Evolutionary conservation across 768 basidiomycete species (phyloP).

Genomic region (Pilatotrama ljubarskyi): DNA sequence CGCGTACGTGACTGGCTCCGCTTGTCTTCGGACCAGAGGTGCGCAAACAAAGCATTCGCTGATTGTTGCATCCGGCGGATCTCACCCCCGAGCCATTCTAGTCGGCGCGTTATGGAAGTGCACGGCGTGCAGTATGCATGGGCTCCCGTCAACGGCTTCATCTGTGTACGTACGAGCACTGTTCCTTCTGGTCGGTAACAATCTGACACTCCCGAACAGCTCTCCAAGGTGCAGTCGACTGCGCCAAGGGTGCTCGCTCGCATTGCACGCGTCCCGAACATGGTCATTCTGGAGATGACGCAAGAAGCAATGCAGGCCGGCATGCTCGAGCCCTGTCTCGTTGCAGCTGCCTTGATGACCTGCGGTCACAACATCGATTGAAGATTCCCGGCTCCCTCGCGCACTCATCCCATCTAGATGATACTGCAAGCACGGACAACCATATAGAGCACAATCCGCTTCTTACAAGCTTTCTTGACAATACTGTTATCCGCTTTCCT

Average conservation of each 20-base stretch:
- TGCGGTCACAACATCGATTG: conserved; percentile 66
- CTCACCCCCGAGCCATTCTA: conserved; percentile 4
- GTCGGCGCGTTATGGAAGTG: conserved; percentile 50
- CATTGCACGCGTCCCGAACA: conserved; percentile 46
- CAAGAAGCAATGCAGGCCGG: conserved; percentile 54
- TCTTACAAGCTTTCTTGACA: not conserved
- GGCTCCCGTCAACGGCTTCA: conserved; percentile 52
- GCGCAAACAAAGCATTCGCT: conserved; percentile 16
- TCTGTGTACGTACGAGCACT: conserved; percentile 44
- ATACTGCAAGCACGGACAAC: not conserved
- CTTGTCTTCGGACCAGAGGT: conserved; percentile 50
- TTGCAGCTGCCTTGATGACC: conserved; percentile 55
- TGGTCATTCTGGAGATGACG: conserved; percentile 55
- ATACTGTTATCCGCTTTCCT: not conserved
- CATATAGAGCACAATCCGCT: not conserved
- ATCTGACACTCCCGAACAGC: conserved; percentile 34
- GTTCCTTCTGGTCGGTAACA: not conserved
- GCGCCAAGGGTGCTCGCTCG: conserved; percentile 42
- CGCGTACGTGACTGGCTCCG: conserved; percentile 53
- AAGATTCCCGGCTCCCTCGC: not conserved
- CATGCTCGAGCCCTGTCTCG: conserved; percentile 51
- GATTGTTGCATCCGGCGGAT: not conserved
- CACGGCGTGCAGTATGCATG: conserved; percentile 53
- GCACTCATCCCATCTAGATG: no score
- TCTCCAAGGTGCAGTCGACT: conserved; percentile 44